Percentiles rank a stretch among this genome's conserved stretches.
Evolutionary conservation across 1,284 basidiomycete genomes (phyloP).

Genomic region (Marasmius fiardii): DNA sequence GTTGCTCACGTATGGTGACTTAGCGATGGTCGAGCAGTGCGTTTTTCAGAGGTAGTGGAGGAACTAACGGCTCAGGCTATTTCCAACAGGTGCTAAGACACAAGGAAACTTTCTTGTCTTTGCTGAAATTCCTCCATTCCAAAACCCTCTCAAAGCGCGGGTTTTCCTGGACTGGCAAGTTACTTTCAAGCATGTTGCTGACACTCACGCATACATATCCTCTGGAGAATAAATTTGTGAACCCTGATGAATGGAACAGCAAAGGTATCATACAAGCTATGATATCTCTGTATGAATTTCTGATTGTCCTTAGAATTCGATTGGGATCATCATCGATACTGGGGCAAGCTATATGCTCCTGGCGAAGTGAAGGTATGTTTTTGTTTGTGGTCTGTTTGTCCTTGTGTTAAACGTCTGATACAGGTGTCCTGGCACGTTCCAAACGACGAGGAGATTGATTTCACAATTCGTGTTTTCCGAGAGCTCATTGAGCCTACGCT

Average conservation of each 20-base stretch:
- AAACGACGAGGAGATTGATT: slow-evolving; percentile 64
- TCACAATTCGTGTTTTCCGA: slow-evolving; percentile 72
- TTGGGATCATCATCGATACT: slow-evolving; percentile 70
- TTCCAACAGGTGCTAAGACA: slow-evolving; percentile 55
- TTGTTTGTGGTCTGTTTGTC: background rate
- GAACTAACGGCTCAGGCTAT: background rate
- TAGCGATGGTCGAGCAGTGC: slow-evolving; percentile 63
- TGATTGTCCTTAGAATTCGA: slow-evolving; percentile 56
- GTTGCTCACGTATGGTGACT: background rate
- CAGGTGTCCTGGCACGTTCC: slow-evolving; percentile 83
- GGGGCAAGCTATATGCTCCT: slow-evolving; percentile 69
- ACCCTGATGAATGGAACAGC: slow-evolving; percentile 76
- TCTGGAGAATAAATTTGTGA: slow-evolving; percentile 81
- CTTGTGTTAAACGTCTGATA: background rate
- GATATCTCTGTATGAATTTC: background rate
- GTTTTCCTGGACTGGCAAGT: slow-evolving; percentile 78
- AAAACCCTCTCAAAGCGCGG: slow-evolving; percentile 82
- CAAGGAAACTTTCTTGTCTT: slow-evolving; percentile 58
- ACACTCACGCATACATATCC: slow-evolving; percentile 84
- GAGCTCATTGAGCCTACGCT: slow-evolving; percentile 72
- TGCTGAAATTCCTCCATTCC: slow-evolving; percentile 66
- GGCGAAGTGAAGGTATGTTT: slow-evolving; percentile 52
- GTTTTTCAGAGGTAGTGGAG: slow-evolving; percentile 18
- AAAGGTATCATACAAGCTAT: slow-evolving; percentile 45
- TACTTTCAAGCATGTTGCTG: slow-evolving; percentile 73